Evolutionary conservation across 2,329 filamentous ascomycete species (phyloP), one percentile per base, ranked within the genome.

Genomic region (Mycosphaerella sp.): DNA sequence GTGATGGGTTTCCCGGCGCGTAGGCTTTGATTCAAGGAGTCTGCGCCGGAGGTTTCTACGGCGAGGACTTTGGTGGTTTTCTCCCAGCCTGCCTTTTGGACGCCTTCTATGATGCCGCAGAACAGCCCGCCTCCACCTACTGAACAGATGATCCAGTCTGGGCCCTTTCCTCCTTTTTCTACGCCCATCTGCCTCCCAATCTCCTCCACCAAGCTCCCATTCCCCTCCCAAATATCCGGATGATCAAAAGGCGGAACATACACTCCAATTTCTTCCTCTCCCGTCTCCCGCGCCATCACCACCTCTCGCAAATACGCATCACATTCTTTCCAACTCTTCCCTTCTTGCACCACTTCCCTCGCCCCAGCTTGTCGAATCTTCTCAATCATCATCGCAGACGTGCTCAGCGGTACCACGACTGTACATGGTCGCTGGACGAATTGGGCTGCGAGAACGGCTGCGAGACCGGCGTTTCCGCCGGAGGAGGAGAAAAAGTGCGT

Each of bases 381-480:
- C 41, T 76, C 73, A 47, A 89, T 78, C 82, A 95, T 91, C 58
- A 84, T 70, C 1, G 80, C 74, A 32, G 84, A 82, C 0, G 86
- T 87, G 6, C 74, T 76, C 7, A 75, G 67, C 0, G 89, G 87
- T 1, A 93, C 81, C 31, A 89, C 86, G 57, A 95, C 85, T 4
- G 88, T 92, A 67, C 82, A 84, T 1, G 81, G 82, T 38, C 81
- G 78, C 5, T 76, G 72, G 6, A 93, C 77, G 2, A 80, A 75
- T 23, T 76, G 74, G 10, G 88, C 86, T 1, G 88, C 86, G 45
- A 82, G 84, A 11, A 88, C 86, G 64, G 86, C 89, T 1, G 89
- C 89, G 4, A 95, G 80, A 1, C 89, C 89, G 4, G 89, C 89
- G 67, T 95, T 95, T 53, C 89, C 89, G 56, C 87, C 89, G 2